Conservation (phyloP, 768 basidiomycete species). For the Tylopilus felleus region DNA sequence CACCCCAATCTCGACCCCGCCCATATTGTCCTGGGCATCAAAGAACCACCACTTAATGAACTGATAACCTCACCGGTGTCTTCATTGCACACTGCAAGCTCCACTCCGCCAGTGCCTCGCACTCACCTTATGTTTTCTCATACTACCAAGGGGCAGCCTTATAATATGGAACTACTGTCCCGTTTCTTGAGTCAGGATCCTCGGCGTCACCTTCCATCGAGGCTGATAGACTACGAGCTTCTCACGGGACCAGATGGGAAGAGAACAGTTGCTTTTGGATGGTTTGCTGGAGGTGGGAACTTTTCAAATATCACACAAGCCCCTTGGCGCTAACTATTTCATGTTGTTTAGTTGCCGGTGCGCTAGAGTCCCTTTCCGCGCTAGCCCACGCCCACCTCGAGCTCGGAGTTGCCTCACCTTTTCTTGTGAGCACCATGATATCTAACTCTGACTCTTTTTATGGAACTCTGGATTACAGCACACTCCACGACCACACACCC, state of each 20-base stretch:
- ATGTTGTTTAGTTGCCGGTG: conserved; percentile 64
- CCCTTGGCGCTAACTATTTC: not conserved
- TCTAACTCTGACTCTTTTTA: not conserved
- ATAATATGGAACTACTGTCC: conserved; percentile 78
- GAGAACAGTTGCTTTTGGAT: conserved; percentile 86
- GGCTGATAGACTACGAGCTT: conserved; percentile 84
- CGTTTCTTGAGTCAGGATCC: conserved; percentile 47
- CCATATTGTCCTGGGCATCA: conserved; percentile 83
- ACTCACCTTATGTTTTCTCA: conserved; percentile 93
- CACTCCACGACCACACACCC: conserved; percentile 77
- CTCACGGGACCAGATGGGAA: conserved; percentile 61
- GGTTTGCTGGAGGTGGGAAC: conserved; percentile 80
- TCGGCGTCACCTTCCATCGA: conserved; percentile 33
- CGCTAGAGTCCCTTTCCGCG: conserved; percentile 74
- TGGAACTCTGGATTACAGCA: conserved; percentile 34
- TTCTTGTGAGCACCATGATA: conserved; percentile 53
- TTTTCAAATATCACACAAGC: not conserved
- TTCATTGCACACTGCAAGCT: conserved; percentile 17
- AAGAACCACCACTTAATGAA: conserved; percentile 72
- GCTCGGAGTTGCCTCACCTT: conserved; percentile 76
- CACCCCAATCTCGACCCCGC: conserved; percentile 54
- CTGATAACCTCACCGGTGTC: conserved; percentile 47
- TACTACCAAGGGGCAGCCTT: conserved; percentile 81
- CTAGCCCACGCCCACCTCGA: conserved; percentile 79
- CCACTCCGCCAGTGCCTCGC: conserved; percentile 37